These are phyloP conservation scores for Umbelopsis sp. DNA, from an alignment of 192 early-diverging fungal species.

Conservation along the genomic window DNA sequence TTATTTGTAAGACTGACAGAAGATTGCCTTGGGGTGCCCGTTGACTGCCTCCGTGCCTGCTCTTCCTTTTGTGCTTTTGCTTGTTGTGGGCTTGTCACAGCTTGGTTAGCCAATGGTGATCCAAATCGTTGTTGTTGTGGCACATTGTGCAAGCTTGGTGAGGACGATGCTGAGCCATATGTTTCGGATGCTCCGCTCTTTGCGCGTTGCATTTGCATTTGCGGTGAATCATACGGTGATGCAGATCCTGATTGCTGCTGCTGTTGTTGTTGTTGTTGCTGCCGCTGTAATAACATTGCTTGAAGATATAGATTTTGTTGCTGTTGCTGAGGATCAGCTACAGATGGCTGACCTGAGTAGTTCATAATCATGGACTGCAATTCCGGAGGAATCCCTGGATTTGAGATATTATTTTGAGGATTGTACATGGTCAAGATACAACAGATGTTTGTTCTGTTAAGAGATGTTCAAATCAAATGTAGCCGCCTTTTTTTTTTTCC, in stretches of 20 bases:
- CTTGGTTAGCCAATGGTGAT: not conserved
- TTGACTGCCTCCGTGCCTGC: not conserved
- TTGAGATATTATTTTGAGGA: not conserved
- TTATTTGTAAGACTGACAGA: not conserved
- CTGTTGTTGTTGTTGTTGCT: constrained; percentile 20
- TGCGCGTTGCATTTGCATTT: not conserved
- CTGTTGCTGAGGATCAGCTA: constrained; percentile 5
- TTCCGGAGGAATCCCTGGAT: constrained; percentile 4
- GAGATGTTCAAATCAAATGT: not conserved
- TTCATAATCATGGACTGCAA: constrained; percentile 15
- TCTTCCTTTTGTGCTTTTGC: constrained; percentile 15
- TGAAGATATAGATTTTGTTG: constrained; percentile 5
- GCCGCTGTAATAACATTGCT: constrained; percentile 14
- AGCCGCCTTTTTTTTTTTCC: no score
- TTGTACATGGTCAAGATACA: not conserved
- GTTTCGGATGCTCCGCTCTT: constrained; percentile 4
- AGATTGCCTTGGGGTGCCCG: not conserved
- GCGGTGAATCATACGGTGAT: constrained; percentile 6
- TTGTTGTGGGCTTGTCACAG: constrained; percentile 10
- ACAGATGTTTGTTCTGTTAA: not conserved
- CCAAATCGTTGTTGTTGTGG: constrained; percentile 10
- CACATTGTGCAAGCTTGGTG: not conserved
- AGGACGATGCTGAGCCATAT: constrained; percentile 4
- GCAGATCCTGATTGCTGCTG: constrained; percentile 10
- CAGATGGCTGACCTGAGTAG: constrained; percentile 7